Conservation (phyloP, 2,329 filamentous ascomycete genomes). For the Rhinocladiella similis region DNA sequence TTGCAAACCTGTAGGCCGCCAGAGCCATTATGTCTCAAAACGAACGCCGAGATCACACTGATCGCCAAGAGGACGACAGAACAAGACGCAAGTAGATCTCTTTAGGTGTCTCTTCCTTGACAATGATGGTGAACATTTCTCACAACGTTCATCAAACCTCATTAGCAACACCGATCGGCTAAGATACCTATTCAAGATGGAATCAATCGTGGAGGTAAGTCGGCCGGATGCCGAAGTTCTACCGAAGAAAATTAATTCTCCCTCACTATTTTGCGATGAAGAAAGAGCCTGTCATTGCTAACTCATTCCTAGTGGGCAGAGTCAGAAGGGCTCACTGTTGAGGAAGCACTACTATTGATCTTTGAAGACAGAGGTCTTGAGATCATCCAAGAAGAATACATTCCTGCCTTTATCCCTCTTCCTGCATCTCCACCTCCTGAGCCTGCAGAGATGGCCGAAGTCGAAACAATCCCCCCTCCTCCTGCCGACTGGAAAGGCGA, state of each 20-base stretch:
- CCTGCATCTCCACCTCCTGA: not conserved
- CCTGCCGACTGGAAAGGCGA: slow-evolving; percentile 74
- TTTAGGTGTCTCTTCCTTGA: too few species aligned
- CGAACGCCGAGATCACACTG: not conserved
- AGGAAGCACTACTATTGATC: not conserved
- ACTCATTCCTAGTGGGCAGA: not conserved
- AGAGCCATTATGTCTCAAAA: not conserved
- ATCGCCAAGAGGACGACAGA: not conserved
- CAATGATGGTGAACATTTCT: too few species aligned
- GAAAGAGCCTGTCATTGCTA: too few species aligned
- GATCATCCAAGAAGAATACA: not conserved
- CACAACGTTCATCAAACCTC: too few species aligned
- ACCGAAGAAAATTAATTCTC: too few species aligned
- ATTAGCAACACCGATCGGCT: too few species aligned
- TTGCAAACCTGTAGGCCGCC: not conserved
- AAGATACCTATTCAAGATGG: too few species aligned
- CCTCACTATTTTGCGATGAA: too few species aligned
- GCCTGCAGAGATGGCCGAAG: slow-evolving; percentile 15
- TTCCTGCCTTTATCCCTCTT: not conserved
- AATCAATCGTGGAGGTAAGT: too few species aligned
- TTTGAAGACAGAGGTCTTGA: not conserved
- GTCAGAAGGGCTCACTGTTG: not conserved
- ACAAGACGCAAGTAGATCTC: too few species aligned
- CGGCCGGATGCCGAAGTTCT: too few species aligned
- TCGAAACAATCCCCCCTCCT: slow-evolving; percentile 54